A percentile compares a stretch with the other conserved stretches of the same genome.
Evolutionary conservation across 73 alveolate genomes (phyloP).

Genomic region (Stentor coeruleus): DNA sequence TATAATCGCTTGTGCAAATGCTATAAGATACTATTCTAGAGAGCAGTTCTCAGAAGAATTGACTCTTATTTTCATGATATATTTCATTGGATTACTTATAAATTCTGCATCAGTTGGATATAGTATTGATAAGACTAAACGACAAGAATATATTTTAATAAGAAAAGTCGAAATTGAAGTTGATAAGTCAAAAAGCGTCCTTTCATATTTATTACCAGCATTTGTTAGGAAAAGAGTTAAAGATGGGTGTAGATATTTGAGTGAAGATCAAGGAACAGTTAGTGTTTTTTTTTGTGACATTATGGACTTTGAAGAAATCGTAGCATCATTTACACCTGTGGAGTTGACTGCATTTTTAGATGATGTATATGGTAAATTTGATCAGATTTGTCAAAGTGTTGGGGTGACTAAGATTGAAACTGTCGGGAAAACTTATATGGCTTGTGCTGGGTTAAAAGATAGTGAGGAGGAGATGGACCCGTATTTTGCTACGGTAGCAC

Average conservation of each 20-base stretch:
- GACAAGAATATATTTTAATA: background rate
- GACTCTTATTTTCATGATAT: background rate
- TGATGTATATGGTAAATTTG: conserved; percentile 53
- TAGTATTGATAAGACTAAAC: background rate
- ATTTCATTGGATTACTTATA: background rate
- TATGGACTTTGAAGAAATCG: conserved; percentile 53
- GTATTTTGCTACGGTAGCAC: background rate
- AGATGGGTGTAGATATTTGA: background rate
- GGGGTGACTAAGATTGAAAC: conserved; percentile 53
- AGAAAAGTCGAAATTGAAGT: conserved; percentile 15
- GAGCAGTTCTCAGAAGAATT: background rate
- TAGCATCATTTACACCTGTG: conserved; percentile 33
- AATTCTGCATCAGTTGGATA: background rate
- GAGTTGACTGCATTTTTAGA: conserved; percentile 51
- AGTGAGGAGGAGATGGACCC: conserved; percentile 41
- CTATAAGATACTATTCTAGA: background rate
- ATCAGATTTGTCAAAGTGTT: conserved; percentile 38
- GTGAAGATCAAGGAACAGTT: conserved; percentile 31
- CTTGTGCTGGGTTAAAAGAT: conserved; percentile 63
- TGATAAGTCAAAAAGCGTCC: background rate
- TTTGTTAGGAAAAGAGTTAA: background rate
- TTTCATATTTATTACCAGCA: background rate
- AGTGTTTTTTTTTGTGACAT: conserved; percentile 55
- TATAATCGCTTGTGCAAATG: background rate
- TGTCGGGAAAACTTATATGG: conserved; percentile 69